Evolutionary conservation across 1,284 basidiomycete species (phyloP).

Genomic region (Kwoniella shivajii): DNA sequence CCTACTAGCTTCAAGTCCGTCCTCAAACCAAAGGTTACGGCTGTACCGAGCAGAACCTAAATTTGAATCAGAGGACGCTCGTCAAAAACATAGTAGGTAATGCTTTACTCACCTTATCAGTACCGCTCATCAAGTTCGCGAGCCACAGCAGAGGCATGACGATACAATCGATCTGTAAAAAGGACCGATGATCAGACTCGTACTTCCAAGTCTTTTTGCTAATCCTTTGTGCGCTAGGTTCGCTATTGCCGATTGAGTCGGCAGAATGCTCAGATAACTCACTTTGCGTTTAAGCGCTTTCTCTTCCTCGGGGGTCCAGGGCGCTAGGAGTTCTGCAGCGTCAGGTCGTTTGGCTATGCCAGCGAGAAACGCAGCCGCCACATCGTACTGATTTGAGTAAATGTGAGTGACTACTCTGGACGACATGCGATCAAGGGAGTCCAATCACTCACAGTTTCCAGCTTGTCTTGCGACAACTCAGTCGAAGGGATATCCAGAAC

Average conservation of each 20-base stretch:
- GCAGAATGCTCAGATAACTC: slow-evolving; percentile 2
- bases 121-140: slow-evolving; percentile 8
- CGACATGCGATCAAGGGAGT: no score
- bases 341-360: slow-evolving; percentile 20
- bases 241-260: slow-evolving; percentile 10
- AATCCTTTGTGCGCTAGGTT: slow-evolving; percentile 20
- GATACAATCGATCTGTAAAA: slow-evolving; percentile 7
- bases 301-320: slow-evolving; percentile 27
- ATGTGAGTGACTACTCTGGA: not conserved
- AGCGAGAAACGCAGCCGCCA: slow-evolving; percentile 23
- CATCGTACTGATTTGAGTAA: slow-evolving; percentile 10
- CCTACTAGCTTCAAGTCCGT: slow-evolving; percentile 29
- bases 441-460: slow-evolving; percentile 3
- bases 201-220: no score
- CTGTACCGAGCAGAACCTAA: slow-evolving; percentile 22
- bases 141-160: not conserved
- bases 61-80: no score
- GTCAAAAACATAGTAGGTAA: no score
- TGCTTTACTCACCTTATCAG: slow-evolving; percentile 36
- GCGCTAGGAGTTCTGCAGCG: slow-evolving; percentile 22
- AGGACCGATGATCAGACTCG: no score
- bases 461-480: slow-evolving; percentile 10
- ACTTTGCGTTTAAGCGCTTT: slow-evolving; percentile 23
- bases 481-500: not conserved
- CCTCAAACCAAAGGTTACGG: slow-evolving; percentile 31